A percentile compares a stretch with the other conserved stretches of the same genome.
Conservation (phyloP, 805 yeast genomes). For the Saturnispora kantuleensis region DNA sequence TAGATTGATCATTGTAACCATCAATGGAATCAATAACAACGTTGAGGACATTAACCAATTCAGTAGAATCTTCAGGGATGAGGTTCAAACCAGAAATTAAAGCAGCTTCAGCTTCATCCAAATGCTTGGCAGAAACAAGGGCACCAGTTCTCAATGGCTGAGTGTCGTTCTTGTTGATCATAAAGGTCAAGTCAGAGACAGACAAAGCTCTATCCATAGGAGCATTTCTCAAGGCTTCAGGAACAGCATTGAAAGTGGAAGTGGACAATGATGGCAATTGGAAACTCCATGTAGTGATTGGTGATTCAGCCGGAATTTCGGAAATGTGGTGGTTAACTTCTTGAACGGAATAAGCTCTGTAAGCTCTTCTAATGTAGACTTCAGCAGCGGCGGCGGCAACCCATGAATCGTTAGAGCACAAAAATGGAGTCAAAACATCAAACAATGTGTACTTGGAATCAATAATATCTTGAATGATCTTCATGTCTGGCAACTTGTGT, state of each 20-base stretch:
- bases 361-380: constrained; percentile 92
- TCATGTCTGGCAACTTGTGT: constrained; percentile 74
- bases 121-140: constrained; percentile 66
- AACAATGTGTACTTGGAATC: constrained; percentile 95
- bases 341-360: constrained; percentile 87
- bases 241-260: constrained; percentile 67
- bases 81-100: constrained; percentile 65
- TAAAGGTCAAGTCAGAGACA: constrained; percentile 82
- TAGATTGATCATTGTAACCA: constrained; percentile 64
- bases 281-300: constrained; percentile 82
- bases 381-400: constrained; percentile 95
- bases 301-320: constrained; percentile 37
- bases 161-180: constrained; percentile 58
- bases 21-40: constrained; percentile 66
- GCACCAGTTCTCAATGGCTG: constrained; percentile 77
- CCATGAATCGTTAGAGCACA: constrained; percentile 73
- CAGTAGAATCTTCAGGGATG: constrained; percentile 38
- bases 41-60: constrained; percentile 71
- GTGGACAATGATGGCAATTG: constrained; percentile 65
- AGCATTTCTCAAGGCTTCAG: constrained; percentile 27
- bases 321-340: constrained; percentile 54
- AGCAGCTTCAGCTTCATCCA: constrained; percentile 86
- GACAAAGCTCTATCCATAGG: constrained; percentile 78
- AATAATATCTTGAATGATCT: constrained; percentile 78
- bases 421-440: constrained; percentile 89